Base-by-base conservation (phyloP, 163 green algal genomes). In the Trebouxia gelatinosa region DNA sequence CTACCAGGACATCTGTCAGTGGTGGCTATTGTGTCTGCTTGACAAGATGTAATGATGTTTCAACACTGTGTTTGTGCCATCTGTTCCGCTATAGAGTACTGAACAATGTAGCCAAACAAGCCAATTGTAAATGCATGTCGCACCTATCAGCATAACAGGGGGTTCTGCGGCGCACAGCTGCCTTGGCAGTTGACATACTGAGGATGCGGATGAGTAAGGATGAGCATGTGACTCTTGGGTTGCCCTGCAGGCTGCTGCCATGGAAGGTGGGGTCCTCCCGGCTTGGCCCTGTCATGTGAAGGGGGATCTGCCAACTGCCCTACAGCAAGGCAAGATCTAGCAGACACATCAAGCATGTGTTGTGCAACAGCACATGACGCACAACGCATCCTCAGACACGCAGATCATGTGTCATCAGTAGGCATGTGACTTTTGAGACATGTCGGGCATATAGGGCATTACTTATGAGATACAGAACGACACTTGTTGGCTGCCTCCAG, bases 141-240 rank as follows among this genome's bases (percentile, higher is more conserved):
- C 2, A 78, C 71, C 86, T 82, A 64, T 91, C 85, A n/a, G 48
- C 37, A 67, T 90, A 92, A 5, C 65, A 34, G 3, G 88, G 88
- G 7, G 71, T 38, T 61, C 80, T 78, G 39, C 80, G 81, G 46
- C 38, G 58, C 29, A 46, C 17, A 29, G 43, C 46, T 29, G 43
- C 64, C 0, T 66, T 39, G 16, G 59, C 66, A 32, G 38, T n/a
- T 54, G 26, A 34, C 43, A 75, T 59, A 13, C 62, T 82, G 23
- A 87, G 39, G 17, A 90, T 48, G n/a, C 84, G 74, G 34, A 92
- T 54, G 40, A 92, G 82, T 74, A 92, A 65, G 16, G 81, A 87
- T 28, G 87, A 80, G 64, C 88, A 92, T 0, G 85, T 80, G 70
- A 92, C 50, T 13, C 88, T 70, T 3, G 85, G 79, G 3, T 78